These are phyloP conservation scores for Glycine tomentella DNA, from an alignment of 306 rosid genomes.

Conservation along the genomic window DNA sequence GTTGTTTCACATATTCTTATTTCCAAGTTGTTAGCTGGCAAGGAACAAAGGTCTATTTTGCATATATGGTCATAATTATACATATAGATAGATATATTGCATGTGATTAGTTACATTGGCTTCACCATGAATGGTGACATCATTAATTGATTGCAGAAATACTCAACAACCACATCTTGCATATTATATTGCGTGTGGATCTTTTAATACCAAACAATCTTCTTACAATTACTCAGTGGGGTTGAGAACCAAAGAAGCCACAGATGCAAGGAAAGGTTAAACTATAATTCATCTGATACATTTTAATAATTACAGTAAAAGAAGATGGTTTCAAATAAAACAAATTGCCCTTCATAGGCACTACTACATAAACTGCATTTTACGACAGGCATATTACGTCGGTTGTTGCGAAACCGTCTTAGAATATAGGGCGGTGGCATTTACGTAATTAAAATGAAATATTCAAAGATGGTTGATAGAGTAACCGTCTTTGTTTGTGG, in stretches of 20 bases:
- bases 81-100: background rate
- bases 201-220: background rate
- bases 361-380: too few species aligned
- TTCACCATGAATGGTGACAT: background rate
- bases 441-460: too few species aligned
- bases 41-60: background rate
- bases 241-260: background rate
- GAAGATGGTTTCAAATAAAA: conserved; percentile 6
- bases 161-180: background rate
- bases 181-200: background rate
- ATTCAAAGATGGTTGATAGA: too few species aligned
- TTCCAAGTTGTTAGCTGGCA: background rate
- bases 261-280: background rate
- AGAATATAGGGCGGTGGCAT: too few species aligned
- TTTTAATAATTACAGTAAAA: background rate
- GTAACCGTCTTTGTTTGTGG: too few species aligned
- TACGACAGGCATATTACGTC: too few species aligned
- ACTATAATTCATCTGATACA: background rate
- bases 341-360: conserved; percentile 2
- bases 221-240: background rate
- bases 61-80: too few species aligned
- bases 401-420: too few species aligned
- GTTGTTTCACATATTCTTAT: background rate
- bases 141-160: background rate
- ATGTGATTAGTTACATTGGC: background rate